These are phyloP conservation scores for Centaurea solstitialis DNA, from an alignment of 129 eudicot species.

Conservation along the genomic window DNA sequence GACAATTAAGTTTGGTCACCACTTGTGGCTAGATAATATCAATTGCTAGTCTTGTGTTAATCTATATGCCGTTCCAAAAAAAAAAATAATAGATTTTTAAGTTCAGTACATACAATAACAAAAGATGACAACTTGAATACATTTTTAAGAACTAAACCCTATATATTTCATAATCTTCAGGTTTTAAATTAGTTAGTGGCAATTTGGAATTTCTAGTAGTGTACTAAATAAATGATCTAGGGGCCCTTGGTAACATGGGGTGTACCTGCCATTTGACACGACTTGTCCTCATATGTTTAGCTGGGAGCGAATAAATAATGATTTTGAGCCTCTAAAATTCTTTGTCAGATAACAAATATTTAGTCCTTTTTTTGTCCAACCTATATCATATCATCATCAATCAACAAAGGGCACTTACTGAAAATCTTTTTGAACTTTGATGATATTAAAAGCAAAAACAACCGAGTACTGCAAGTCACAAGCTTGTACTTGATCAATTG, in stretches of 20 bases:
- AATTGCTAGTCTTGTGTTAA: too few species aligned
- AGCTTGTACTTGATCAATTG: slow-evolving; percentile 1
- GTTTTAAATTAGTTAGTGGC: neutral
- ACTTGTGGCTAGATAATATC: too few species aligned
- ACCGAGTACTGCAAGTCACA: slow-evolving; percentile 10
- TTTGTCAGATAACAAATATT: slow-evolving; percentile 3
- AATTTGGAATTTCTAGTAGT: slow-evolving; percentile 9
- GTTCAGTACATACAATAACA: too few species aligned
- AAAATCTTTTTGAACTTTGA: neutral
- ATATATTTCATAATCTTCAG: neutral
- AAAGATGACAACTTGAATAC: too few species aligned
- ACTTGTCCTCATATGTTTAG: slow-evolving; percentile 26
- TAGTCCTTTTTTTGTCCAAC: slow-evolving; percentile 4
- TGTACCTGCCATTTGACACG: slow-evolving; percentile 23
- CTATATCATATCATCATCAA: neutral
- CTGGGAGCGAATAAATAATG: slow-evolving; percentile 4
- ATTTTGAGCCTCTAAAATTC: slow-evolving; percentile 17
- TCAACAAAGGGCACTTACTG: neutral
- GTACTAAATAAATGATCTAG: slow-evolving; percentile 1
- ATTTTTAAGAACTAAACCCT: too few species aligned
- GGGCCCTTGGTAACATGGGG: slow-evolving; percentile 30
- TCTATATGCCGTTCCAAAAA: too few species aligned
- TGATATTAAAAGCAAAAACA: neutral
- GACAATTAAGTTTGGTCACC: too few species aligned
- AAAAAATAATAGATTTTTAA: too few species aligned